Evolutionary conservation across 371 early-diverging fungal species (phyloP), one percentile per base, ranked within the genome.

Genomic region (Mortierella sp.): DNA sequence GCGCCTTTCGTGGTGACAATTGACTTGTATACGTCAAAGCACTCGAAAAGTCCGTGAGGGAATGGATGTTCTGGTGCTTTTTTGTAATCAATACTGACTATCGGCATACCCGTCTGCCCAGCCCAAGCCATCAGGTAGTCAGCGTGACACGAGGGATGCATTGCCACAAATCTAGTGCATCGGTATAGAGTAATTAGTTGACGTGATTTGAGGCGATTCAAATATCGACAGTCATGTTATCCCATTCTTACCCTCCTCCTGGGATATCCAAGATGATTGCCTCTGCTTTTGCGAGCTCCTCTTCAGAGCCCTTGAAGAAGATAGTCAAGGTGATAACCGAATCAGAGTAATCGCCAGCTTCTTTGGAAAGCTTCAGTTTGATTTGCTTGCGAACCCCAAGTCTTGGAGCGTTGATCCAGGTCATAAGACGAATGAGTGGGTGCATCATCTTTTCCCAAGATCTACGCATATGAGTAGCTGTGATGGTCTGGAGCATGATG

Each of bases 61-160:
- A 94, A 98, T 22, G 99, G 97, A 69, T 90, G 91, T 84, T 97
- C 97, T 21, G 99, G 99, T 3, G 97, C 96, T 85, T 98, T 98
- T 63, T 92, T 94, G 72, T 98, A 98, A 72, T 98, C 93, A 67
- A 98, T 88, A 66, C 94, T 90, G 33, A 96, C 80, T 1, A 98
- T 90, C 2, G 93, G 90, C 1, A 91, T 76, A 1, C 86, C 84
- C 0, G 93, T 93, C 59, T 86, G 88, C 33, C 86, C 87, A 11
- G 94, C 93, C 92, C 93, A 94, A 1, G 84, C 83, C 59, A 90
- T 82, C 32, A 95, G 58, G 40, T 93, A 90, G 65, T 93, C 93
- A 70, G 90, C 90, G 57, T 95, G 96, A 69, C 93, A 90, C 13
- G 83, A 80, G n/a, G 95, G 95, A 16, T 89, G 88, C 95, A 95